Percentiles rank a stretch among this genome's conserved stretches.
Evolutionary conservation across 345 rosid genomes (phyloP).

Genomic region (Gossypium raimondii): DNA sequence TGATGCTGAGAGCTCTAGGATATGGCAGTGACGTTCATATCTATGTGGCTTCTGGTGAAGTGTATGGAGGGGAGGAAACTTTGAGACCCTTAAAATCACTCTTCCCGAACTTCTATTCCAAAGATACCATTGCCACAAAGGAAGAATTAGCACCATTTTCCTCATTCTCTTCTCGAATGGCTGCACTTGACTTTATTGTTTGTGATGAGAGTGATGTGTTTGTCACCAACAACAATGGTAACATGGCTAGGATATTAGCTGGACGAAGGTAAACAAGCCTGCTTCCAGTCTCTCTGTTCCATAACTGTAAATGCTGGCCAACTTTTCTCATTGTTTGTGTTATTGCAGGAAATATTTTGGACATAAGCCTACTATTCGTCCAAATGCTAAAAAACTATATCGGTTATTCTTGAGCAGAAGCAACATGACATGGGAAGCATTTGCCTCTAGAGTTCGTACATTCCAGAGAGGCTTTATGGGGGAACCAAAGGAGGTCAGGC

Average conservation of each 20-base stretch:
- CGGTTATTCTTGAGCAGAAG: constrained; percentile 59
- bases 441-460: constrained; percentile 64
- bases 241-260: constrained; percentile 92
- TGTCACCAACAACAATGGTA: constrained; percentile 95
- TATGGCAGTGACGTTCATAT: constrained; percentile 87
- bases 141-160: constrained; percentile 73
- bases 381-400: constrained; percentile 82
- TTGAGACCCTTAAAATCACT: constrained; percentile 76
- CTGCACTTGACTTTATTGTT: constrained; percentile 93
- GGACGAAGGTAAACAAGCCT: constrained; percentile 66
- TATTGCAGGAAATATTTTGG: constrained; percentile 82
- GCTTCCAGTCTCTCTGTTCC: constrained; percentile 1
- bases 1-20: constrained; percentile 93
- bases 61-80: constrained; percentile 81
- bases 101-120: constrained; percentile 82
- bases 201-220: constrained; percentile 96
- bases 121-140: constrained; percentile 76
- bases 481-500: constrained; percentile 85
- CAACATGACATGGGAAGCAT: constrained; percentile 84
- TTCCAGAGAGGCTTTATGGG: constrained; percentile 95
- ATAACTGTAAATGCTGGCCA: constrained; percentile 9
- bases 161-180: constrained; percentile 92
- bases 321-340: constrained; percentile 8
- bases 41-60: constrained; percentile 98
- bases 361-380: constrained; percentile 91